Conservation (phyloP, 176 grass and related monocot species). For the Pontederia paniculata region DNA sequence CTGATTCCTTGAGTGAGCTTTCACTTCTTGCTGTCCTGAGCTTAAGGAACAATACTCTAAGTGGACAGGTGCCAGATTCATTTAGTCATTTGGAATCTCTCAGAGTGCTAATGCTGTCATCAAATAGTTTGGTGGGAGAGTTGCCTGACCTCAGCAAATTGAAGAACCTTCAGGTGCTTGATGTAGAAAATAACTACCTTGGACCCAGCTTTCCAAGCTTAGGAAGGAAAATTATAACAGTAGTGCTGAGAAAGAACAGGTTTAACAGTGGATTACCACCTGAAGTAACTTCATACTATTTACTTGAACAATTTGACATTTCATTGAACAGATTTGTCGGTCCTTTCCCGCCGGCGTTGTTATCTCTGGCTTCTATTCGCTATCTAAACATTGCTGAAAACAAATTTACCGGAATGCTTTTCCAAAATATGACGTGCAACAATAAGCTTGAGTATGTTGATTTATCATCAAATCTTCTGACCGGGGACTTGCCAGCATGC, state of each 20-base stretch:
- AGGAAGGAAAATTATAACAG: conserved; percentile 49
- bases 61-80: conserved; percentile 46
- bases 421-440: conserved; percentile 44
- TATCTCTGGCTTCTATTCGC: conserved; percentile 59
- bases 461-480: conserved; percentile 71
- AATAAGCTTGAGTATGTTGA: conserved; percentile 61
- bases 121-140: conserved; percentile 57
- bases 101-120: conserved; percentile 55
- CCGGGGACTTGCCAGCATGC: conserved; percentile 52
- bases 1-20: conserved; percentile 33
- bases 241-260: conserved; percentile 63
- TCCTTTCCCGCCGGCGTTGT: conserved; percentile 45
- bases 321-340: conserved; percentile 77
- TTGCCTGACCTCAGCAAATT: conserved; percentile 55
- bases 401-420: conserved; percentile 76
- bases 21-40: conserved; percentile 61
- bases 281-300: conserved; percentile 35
- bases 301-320: conserved; percentile 62
- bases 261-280: conserved; percentile 43
- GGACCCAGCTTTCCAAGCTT: conserved; percentile 68
- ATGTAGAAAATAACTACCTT: conserved; percentile 62
- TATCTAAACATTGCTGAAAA: conserved; percentile 63
- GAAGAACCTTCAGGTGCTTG: conserved; percentile 51
- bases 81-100: conserved; percentile 38
- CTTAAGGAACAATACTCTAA: conserved; percentile 63